Conservation (phyloP, 345 rosid genomes). For the Eucalyptus tenuipes region DNA sequence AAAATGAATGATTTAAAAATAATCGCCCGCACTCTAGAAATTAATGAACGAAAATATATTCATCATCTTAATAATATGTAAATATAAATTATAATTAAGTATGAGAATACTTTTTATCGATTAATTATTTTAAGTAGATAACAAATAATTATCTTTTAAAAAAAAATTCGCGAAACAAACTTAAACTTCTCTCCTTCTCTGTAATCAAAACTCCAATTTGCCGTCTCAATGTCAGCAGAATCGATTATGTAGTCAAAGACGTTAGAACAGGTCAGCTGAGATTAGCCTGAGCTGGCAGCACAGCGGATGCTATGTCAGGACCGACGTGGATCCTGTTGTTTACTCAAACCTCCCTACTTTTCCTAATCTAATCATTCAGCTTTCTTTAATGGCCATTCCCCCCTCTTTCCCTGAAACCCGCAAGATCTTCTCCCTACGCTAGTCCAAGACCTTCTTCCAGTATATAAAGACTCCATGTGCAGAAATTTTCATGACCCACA, state of each 20-base stretch:
- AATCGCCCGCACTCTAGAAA: too few species aligned
- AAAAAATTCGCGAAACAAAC: too few species aligned
- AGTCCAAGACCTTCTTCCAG: neutral
- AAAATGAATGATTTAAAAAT: too few species aligned
- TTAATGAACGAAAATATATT: fast-evolving
- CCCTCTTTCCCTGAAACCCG: neutral
- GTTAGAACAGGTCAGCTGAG: neutral
- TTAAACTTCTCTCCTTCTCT: neutral
- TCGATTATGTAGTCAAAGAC: neutral
- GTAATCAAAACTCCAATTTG: neutral
- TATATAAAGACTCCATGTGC: neutral
- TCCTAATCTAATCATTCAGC: neutral
- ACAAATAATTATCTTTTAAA: fast-evolving
- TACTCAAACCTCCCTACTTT: neutral
- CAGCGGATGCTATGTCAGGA: neutral
- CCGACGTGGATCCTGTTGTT: neutral
- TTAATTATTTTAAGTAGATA: fast-evolving
- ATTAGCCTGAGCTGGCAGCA: neutral
- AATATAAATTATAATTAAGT: too few species aligned
- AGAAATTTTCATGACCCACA: neutral
- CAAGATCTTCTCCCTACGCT: neutral
- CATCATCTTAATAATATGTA: neutral
- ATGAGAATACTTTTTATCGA: too few species aligned
- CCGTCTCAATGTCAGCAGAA: neutral
- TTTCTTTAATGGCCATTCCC: neutral